phyloP scores from a whole-genome alignment of 441 rosid species.

The Populus hybrid region DNA sequence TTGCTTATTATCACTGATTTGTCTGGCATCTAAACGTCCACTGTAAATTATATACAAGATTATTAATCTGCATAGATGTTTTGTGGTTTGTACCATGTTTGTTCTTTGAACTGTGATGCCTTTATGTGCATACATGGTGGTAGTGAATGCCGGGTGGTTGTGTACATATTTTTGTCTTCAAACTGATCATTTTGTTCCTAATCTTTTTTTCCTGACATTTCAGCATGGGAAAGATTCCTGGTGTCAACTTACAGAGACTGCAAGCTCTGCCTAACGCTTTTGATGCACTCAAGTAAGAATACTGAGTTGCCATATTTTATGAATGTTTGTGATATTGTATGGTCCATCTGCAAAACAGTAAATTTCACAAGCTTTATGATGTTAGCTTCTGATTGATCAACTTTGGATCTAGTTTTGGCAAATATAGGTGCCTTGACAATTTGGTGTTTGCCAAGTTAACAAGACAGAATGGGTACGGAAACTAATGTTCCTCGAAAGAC shows the following conservation, averaged over 20 bases:
- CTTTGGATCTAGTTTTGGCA: background rate
- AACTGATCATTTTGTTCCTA: background rate
- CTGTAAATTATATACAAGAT: background rate
- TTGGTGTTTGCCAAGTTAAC: slow-evolving; percentile 6
- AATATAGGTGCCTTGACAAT: slow-evolving; percentile 11
- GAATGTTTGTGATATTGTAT: background rate
- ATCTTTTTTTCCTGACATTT: background rate
- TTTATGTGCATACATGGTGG: background rate
- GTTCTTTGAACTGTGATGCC: background rate
- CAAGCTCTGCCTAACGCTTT: background rate
- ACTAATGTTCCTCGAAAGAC: background rate
- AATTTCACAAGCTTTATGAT: slow-evolving; percentile 15
- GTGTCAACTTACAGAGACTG: slow-evolving; percentile 18
- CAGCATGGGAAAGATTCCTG: slow-evolving; percentile 22
- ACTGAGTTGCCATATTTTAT: background rate
- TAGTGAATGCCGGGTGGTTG: background rate
- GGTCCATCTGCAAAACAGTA: slow-evolving; percentile 2
- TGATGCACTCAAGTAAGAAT: background rate
- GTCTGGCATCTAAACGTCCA: background rate
- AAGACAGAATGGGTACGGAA: slow-evolving; percentile 25
- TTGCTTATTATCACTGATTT: background rate
- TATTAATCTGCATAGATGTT: background rate
- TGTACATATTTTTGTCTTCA: background rate
- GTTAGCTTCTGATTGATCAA: slow-evolving; percentile 3
- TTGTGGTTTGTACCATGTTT: too few species aligned